Base-by-base conservation (phyloP, 179 eudicot species). In the Beta macrorhiza region DNA sequence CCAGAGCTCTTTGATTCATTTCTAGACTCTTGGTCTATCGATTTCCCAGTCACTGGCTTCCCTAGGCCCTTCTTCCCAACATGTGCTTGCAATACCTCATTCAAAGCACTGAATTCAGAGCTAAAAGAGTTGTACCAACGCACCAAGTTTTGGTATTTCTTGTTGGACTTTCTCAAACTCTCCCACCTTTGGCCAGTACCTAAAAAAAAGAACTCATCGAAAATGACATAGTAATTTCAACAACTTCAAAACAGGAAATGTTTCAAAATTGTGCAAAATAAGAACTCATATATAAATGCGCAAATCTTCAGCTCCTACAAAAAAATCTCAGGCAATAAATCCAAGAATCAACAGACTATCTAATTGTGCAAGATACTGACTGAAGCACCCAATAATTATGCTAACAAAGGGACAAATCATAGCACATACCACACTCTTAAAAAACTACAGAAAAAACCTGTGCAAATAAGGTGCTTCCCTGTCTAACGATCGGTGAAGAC, bases 161-260 rank as follows among this genome's bases (percentile, higher is more conserved):
- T 96, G 71, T 91, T 97, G 49, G 99, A 97, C 77, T 92, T 93
- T 80, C 89, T 89, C 89, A 93, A 86, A 81, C 97, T 94, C 84
- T 94, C 97, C 99, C 99, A 97, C 85, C 99, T 90, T 76, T 59
- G 78, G 76, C 98, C 99, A 88, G 89, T 86, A 70, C 89, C 99
- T 97, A 82, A 65, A 84, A 76, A 29, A 68, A 58, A 55, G 11
- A 59, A 7, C 20, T 42, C 68, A 78, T n/a, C 0, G 4, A 53
- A 52, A 76, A 67, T 8, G 65, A 37, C 17, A 20, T 2, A 29
- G 47, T 12, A 59, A 9, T 5, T 42, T 11, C 15, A 57, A 7
- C 51, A 49, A 1, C 16, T 42, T 45, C 5, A 57, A 62, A 70
- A 58, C 32, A 14, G 20, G 4, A 71, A 69, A 44, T 9, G 10